Base-by-base conservation (phyloP, 306 rosid genomes). In the Hippophae gyantsensis region DNA sequence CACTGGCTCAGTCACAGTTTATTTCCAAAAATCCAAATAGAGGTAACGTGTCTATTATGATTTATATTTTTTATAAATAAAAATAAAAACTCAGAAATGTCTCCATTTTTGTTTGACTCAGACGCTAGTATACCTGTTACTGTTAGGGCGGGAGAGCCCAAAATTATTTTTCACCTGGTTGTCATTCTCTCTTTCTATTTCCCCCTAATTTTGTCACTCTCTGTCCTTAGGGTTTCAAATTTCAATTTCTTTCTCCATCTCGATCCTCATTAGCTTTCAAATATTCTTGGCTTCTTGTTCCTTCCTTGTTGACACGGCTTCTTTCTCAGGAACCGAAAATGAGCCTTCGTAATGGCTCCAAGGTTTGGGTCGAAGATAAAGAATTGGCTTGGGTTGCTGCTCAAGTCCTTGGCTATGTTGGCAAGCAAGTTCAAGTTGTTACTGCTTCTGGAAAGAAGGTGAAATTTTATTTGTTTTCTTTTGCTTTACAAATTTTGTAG, bases 311-410 rank as follows among this genome's bases (percentile, higher is more conserved):
- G 11, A 58, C 8, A 12, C 7, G 42, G 42, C 42, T 42, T 4
- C 10, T 10, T 43, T 45, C 23, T 0, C 68, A 60, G 74, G 77
- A 68, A 27, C 52, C 70, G 6, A 74, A 71, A 49, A 92, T 92
- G 99, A 79, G 61, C 53, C 64, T 76, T 10, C 95, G 85, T 47
- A 76, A 63, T 64, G 99, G 97, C 79, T 73, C 95, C 65, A 92
- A 82, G 74, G 99, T 92, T 45, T 92, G 99, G 99, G 74, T 78
- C 56, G 85, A 81, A 10, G 94, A 88, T 76, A 64, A 75, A 52
- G 79, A 71, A 66, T 66, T 60, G 32, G 90, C 96, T 6, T 92
- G 99, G 99, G 65, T 76, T 0, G 66, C 88, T 0, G 99, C 89
- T 38, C 97, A 92, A 59, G 95, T 82, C 2, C 27, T 81, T 26